A percentile compares a stretch with the other conserved stretches of the same genome.
phyloP scores from a whole-genome alignment of 2,329 filamentous ascomycete genomes.

The Alternaria alternata region DNA sequence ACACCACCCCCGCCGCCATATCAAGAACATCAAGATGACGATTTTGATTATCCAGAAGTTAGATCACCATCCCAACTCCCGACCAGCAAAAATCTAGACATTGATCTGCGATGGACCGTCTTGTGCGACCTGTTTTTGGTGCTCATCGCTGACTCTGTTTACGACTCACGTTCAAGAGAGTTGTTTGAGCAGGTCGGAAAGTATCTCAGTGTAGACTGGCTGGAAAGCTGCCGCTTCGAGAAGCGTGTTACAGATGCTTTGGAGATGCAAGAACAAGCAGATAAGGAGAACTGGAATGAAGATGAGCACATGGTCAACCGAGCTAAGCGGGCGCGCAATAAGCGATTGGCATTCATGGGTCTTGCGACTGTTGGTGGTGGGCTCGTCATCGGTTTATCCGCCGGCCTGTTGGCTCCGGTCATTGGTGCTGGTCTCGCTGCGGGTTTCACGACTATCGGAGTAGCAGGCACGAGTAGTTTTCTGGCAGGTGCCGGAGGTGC shows the following conservation, averaged over 20 bases:
- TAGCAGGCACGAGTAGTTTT: slow-evolving; percentile 87
- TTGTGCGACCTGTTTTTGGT: slow-evolving; percentile 95
- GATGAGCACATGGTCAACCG: slow-evolving; percentile 90
- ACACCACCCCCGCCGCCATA: slow-evolving; percentile 65
- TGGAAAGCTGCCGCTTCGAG: slow-evolving; percentile 96
- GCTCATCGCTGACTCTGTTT: slow-evolving; percentile 93
- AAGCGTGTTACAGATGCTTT: slow-evolving; percentile 95
- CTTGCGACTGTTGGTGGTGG: slow-evolving; percentile 94
- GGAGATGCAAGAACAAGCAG: slow-evolving; percentile 95
- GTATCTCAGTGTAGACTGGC: slow-evolving; percentile 82
- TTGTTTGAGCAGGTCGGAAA: slow-evolving; percentile 84
- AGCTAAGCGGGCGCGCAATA: slow-evolving; percentile 80
- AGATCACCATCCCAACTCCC: slow-evolving; percentile 84
- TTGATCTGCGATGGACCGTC: slow-evolving; percentile 96
- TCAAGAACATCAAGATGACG: slow-evolving; percentile 69
- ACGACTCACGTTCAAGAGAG: slow-evolving; percentile 86
- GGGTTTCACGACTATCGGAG: slow-evolving; percentile 93
- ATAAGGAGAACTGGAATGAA: slow-evolving; percentile 98
- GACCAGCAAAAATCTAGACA: slow-evolving; percentile 84
- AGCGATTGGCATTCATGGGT: slow-evolving; percentile 93
- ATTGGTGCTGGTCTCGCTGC: slow-evolving; percentile 94
- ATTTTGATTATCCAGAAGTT: slow-evolving; percentile 80
- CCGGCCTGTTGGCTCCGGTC: slow-evolving; percentile 87
- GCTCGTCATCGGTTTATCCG: slow-evolving; percentile 92
- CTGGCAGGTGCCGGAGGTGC: slow-evolving; percentile 91